Evolutionary conservation across 345 rosid species (phyloP), one percentile per base, ranked within the genome.

Genomic region (Atalantia buxifolia): DNA sequence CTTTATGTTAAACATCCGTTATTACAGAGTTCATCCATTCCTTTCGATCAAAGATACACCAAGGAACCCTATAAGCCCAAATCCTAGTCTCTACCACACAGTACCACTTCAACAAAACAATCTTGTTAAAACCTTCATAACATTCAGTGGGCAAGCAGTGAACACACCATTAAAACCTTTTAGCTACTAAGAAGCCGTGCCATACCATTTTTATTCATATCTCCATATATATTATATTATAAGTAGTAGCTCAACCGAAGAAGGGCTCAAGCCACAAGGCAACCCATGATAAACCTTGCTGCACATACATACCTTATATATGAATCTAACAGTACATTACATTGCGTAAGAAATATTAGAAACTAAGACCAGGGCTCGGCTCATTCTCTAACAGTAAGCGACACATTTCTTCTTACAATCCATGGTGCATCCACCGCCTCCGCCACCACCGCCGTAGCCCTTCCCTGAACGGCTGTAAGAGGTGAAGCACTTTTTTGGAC

Each of bases 391-490:
- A 80, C 99, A 96, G 38, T 88, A 96, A 79, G 99, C 99, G 61
- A 89, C 38, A 66, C 99, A 96, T 81, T 92, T 93, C 85, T 93
- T 92, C 95, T 95, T 91, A 76, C 99, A 96, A 66, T 96, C 99
- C 86, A 92, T 83, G 55, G 94, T 96, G 85, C 99, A 96, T 2
- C 99, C 94, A 2, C 99, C 99, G 0, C 99, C 97, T 0, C 99
- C 99, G 5, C 99, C 99, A 0, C 99, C 99, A 21, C 78, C 86
- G 18, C 99, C 99, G 50, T 88, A 96, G 6, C 97, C 97, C 85
- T 92, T 92, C 81, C 99, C 99, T 3, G 99, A 91, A 22, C 89
- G 86, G 87, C 95, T 92, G 72, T 83, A 91, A n/a, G 93, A 92
- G 66, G 83, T 85, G 88, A 94, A 96, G 76, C 99, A 96, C 94